Base-by-base conservation (phyloP, 768 basidiomycete species). In the Rhodocollybia butyracea region DNA sequence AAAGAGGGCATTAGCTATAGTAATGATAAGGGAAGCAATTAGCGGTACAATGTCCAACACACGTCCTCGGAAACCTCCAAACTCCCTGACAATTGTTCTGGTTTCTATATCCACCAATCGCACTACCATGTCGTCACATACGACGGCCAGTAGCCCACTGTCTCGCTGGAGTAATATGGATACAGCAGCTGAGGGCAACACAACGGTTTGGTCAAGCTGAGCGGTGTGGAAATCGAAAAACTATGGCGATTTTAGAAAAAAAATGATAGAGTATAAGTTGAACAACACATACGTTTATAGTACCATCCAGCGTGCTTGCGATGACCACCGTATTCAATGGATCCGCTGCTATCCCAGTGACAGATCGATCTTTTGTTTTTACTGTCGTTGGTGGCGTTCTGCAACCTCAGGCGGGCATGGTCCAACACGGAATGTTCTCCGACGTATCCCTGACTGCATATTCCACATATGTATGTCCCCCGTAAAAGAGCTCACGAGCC, bases 171-270 rank as follows among this genome's bases (percentile, higher is more conserved):
- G 75, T 3, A 76, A 68, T 60, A 95, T 78, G 2, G 89, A 87
- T 21, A 83, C 82, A 19, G 84, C 79, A 13, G 84, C 74, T 4
- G 92, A 86, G 2, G 90, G 78, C 2, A 97, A 64, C 10, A 83
- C 70, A 46, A 94, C 54, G 0, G 84, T 84, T 51, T 87, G 72
- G 57, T 88, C 81, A 56, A 93, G 73, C 62, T 84, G 83, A 10
- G 91, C 84, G 2, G 88, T 86, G 63, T 96, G 92, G 70, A 99
- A 98, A 67, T 98, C 90, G 63, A 98, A 99, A 74, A 98, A 98
- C 95, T 99, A 61, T 4, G 17, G 12, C 51, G 2, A 26, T 48
- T 58, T 61, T 41, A 41, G 42, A 21, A 32, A 21, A 30, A 29
- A 12, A 54, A 17, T 38, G 2, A 13, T 52, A 51, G 51, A 21